Conservation (phyloP, 257 asterid genomes). For the Solanum dulcamara region DNA sequence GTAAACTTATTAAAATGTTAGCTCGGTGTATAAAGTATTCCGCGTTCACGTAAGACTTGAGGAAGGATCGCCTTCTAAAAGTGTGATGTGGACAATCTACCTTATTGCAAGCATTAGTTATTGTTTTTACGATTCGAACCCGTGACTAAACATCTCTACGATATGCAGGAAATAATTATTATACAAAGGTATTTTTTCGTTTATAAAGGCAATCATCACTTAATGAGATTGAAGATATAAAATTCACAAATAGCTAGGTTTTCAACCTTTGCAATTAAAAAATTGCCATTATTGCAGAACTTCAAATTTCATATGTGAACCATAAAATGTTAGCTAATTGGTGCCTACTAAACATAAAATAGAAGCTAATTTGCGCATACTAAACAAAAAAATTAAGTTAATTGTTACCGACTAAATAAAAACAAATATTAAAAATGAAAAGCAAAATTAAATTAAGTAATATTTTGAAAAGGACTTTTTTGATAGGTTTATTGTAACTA, state of each 20-base stretch:
- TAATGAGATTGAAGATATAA: not conserved
- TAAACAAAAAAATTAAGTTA: not conserved
- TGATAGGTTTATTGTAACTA: too few relatives aligned
- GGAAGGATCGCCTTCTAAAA: not conserved
- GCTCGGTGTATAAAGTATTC: not conserved
- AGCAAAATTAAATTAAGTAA: not conserved
- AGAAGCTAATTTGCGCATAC: not conserved
- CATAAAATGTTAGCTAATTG: not conserved
- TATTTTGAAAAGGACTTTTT: not conserved
- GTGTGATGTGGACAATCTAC: not conserved
- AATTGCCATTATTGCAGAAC: too few relatives aligned
- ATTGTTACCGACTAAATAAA: not conserved
- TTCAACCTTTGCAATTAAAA: too few relatives aligned
- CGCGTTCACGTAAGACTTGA: not conserved
- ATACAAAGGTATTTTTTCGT: not conserved
- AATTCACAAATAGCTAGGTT: not conserved
- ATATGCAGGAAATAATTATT: too few relatives aligned
- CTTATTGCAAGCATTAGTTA: not conserved
- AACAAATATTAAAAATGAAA: not conserved
- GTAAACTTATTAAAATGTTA: not conserved
- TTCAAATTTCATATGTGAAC: too few relatives aligned
- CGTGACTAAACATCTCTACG: too few relatives aligned
- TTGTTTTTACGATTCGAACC: too few relatives aligned
- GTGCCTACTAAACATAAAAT: not conserved
- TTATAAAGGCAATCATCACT: not conserved